Evolutionary conservation across 176 grass and related monocot species (phyloP), one percentile per base, ranked within the genome.

Genomic region (Cymbopogon citratus): DNA sequence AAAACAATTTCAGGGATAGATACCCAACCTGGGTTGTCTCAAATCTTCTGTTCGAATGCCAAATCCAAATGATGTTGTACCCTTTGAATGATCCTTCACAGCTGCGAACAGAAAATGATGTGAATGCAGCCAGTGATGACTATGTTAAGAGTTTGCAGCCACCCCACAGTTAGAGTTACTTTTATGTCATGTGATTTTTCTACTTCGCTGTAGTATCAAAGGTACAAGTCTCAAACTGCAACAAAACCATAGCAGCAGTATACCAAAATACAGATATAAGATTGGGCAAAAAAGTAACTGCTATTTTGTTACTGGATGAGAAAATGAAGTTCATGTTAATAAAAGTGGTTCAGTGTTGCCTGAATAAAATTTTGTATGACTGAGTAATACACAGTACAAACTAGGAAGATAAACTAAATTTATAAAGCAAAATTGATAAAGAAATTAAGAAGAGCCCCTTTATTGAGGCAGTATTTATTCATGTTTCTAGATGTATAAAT

Each of bases 21-120:
- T 34, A 23, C 12, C 77, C 45, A 77, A 94, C 95, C 92, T 94
- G 69, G 95, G 88, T 76, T 86, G 81, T 85, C 95, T 94, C 46
- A 94, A 92, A 91, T 98, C 95, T 64, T 98, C 95, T 21, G 85
- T 87, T 21, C 88, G 90, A 63, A 94, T 79, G 85, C 88, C 92
- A 82, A 98, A 93, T 72, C 95, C 95, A 51, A 86, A 98, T 1
- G 88, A 89, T 52, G 80, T 92, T 59, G 83, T 92, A 54, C 92
- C 87, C 65, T 81, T 86, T 26, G 16, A 74, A 84, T 83, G 92
- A 18, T 94, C 95, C 24, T 87, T 98, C 51, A 87, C 89, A 74
- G 90, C 95, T 97, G 80, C 12, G 83, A 81, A 41, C 27, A 46
- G 18, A 40, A 79, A 38, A 60, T 31, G 56, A 36, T 8, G 12